Evolutionary conservation across 371 early-diverging fungal species (phyloP).

Genomic region (Saksenaea oblongispora): DNA sequence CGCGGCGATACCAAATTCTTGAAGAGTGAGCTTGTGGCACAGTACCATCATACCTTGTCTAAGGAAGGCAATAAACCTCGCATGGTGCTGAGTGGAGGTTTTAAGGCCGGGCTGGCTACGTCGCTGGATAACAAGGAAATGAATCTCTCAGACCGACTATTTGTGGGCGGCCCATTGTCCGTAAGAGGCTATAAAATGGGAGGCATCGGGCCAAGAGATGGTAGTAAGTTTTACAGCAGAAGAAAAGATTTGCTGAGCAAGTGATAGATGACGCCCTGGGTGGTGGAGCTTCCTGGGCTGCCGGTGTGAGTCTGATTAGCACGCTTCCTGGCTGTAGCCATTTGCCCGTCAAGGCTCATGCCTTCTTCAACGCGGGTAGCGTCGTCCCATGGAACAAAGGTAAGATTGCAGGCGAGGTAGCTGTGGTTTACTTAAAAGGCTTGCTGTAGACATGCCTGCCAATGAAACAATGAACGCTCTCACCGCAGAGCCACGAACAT

Average conservation of each 20-base stretch:
- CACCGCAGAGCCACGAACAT: constrained; percentile 58
- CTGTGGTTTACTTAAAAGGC: neutral
- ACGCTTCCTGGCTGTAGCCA: constrained; percentile 70
- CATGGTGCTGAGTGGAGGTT: constrained; percentile 41
- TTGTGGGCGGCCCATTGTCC: constrained; percentile 83
- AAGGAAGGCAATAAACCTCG: constrained; percentile 8
- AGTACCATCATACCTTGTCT: constrained; percentile 30
- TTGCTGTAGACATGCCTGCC: constrained; percentile 7
- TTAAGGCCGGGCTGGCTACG: constrained; percentile 64
- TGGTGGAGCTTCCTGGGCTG: constrained; percentile 82
- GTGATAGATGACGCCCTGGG: constrained; percentile 81
- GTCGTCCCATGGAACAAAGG: constrained; percentile 55
- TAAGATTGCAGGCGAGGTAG: constrained; percentile 11
- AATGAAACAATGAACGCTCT: constrained; percentile 40
- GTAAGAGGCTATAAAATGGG: constrained; percentile 86
- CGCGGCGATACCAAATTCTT: constrained; percentile 81
- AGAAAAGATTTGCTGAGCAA: neutral
- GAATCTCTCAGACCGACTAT: constrained; percentile 81
- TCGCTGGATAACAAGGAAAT: constrained; percentile 41
- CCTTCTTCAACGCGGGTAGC: constrained; percentile 88
- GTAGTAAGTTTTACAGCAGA: constrained; percentile 42
- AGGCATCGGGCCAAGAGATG: constrained; percentile 87
- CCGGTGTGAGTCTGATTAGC: constrained; percentile 79
- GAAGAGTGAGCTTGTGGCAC: constrained; percentile 71
- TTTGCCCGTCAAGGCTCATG: constrained; percentile 76